Percentiles rank a stretch among this genome's conserved stretches.
Evolutionary conservation across 345 rosid species (phyloP).

Genomic region (Mangifera indica): DNA sequence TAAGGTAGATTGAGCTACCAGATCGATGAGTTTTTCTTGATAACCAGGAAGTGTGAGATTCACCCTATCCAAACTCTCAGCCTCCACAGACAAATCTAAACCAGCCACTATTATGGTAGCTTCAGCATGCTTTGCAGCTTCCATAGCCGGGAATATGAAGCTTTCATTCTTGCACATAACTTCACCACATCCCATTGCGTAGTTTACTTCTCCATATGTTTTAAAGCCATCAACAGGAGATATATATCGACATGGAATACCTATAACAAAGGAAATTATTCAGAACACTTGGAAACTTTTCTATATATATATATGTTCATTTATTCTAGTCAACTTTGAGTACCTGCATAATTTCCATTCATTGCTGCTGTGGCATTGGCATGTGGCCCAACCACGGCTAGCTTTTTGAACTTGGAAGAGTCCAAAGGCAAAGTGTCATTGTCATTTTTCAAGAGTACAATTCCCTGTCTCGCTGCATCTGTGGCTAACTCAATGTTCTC

Average conservation of each 20-base stretch:
- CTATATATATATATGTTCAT: too few species aligned
- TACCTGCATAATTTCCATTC: slow-evolving; percentile 68
- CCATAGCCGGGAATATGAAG: slow-evolving; percentile 30
- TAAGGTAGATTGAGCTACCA: slow-evolving; percentile 40
- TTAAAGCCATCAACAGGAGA: slow-evolving; percentile 52
- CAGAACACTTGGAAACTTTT: not conserved
- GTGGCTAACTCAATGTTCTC: slow-evolving; percentile 45
- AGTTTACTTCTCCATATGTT: slow-evolving; percentile 25
- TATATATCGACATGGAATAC: slow-evolving; percentile 45
- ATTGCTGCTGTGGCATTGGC: slow-evolving; percentile 49
- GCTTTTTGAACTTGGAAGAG: slow-evolving; percentile 3
- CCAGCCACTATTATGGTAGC: slow-evolving; percentile 52
- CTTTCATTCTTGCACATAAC: slow-evolving; percentile 38
- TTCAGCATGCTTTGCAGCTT: slow-evolving; percentile 42
- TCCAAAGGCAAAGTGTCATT: slow-evolving; percentile 35
- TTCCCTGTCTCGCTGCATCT: slow-evolving; percentile 57
- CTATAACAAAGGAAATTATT: not conserved
- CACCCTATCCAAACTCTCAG: slow-evolving; percentile 50
- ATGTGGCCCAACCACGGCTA: slow-evolving; percentile 57
- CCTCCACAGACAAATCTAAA: slow-evolving; percentile 46
- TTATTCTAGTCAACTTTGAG: too few species aligned
- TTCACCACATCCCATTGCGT: slow-evolving; percentile 48
- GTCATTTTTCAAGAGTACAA: slow-evolving; percentile 52
- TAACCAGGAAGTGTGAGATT: slow-evolving; percentile 54
- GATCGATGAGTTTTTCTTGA: slow-evolving; percentile 47